Percentiles rank a stretch among this genome's conserved stretches.
These are phyloP conservation scores for Trichoderma sp. DNA, from an alignment of 2,329 filamentous ascomycete genomes.

Conservation along the genomic window DNA sequence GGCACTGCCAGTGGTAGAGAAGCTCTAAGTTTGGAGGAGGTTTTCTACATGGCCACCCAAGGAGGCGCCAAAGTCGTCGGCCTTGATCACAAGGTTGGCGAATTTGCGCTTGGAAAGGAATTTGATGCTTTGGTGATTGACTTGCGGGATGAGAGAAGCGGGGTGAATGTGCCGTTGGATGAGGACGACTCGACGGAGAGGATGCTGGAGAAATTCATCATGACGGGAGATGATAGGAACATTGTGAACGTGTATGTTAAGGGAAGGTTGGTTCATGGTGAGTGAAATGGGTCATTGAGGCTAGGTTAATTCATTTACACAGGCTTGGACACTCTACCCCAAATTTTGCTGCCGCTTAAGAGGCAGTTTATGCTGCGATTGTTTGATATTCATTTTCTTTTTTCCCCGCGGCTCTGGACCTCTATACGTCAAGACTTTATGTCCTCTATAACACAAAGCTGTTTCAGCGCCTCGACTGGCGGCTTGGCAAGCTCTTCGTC, in stretches of 20 bases:
- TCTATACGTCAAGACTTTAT: neutral
- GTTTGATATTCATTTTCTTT: too few relatives aligned
- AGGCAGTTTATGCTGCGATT: neutral
- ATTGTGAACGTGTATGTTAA: conserved; percentile 57
- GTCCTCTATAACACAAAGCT: neutral
- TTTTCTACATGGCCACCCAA: conserved; percentile 62
- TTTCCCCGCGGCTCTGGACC: too few relatives aligned
- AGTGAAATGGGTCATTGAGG: neutral
- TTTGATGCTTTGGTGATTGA: conserved; percentile 61
- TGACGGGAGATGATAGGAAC: conserved; percentile 67
- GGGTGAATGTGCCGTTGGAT: conserved; percentile 56
- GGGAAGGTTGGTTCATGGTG: conserved; percentile 41
- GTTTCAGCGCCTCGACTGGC: neutral
- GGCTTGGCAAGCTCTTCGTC: neutral
- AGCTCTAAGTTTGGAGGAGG: conserved; percentile 49
- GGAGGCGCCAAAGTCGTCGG: conserved; percentile 62
- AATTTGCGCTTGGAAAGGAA: conserved; percentile 60
- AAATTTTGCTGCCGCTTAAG: neutral
- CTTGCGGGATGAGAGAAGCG: conserved; percentile 36
- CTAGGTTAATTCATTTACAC: neutral
- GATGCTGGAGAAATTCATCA: conserved; percentile 64
- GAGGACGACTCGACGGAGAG: conserved; percentile 52
- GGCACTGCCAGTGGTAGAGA: neutral
- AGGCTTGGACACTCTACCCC: neutral
- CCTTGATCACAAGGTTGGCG: conserved; percentile 55